Conservation (phyloP, 2,329 filamentous ascomycete species). For the Gaeumannomyces tritici region DNA sequence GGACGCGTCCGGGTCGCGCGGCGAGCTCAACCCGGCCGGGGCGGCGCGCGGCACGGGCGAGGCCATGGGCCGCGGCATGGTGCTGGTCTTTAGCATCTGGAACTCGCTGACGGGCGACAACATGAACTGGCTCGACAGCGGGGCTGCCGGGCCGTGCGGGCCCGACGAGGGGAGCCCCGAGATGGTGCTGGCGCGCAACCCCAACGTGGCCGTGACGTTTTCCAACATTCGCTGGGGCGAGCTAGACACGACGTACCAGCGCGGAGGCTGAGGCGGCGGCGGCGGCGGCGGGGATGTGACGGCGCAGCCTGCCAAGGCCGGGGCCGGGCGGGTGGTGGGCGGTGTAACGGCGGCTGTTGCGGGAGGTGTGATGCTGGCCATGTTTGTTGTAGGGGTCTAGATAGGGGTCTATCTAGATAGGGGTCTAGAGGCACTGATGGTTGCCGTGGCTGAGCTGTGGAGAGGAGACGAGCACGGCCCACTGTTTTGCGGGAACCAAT, state of each 20-base stretch:
- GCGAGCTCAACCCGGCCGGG: conserved; percentile 39
- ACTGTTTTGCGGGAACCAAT: too few species aligned
- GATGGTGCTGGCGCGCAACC: conserved; percentile 30
- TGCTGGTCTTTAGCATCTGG: conserved; percentile 45
- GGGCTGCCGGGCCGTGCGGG: conserved; percentile 42
- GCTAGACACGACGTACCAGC: conserved; percentile 19
- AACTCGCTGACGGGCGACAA: conserved; percentile 35
- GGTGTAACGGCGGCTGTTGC: too few species aligned
- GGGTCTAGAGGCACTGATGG: too few species aligned
- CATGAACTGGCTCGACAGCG: conserved; percentile 49
- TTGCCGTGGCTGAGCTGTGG: too few species aligned
- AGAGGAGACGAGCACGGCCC: too few species aligned
- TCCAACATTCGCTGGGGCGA: conserved; percentile 48
- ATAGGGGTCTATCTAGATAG: too few species aligned
- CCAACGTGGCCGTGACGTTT: conserved; percentile 40
- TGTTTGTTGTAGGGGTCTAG: too few species aligned
- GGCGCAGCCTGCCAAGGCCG: background rate
- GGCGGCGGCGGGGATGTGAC: background rate
- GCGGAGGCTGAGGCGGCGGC: background rate
- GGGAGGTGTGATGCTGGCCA: too few species aligned
- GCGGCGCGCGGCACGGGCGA: conserved; percentile 42
- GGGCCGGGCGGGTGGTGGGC: background rate
- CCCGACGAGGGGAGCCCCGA: conserved; percentile 41
- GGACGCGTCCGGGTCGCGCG: conserved; percentile 47
- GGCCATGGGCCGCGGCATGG: conserved; percentile 38